Base-by-base conservation (phyloP, 495 filamentous ascomycete species). In the Penicillium coffeae region DNA sequence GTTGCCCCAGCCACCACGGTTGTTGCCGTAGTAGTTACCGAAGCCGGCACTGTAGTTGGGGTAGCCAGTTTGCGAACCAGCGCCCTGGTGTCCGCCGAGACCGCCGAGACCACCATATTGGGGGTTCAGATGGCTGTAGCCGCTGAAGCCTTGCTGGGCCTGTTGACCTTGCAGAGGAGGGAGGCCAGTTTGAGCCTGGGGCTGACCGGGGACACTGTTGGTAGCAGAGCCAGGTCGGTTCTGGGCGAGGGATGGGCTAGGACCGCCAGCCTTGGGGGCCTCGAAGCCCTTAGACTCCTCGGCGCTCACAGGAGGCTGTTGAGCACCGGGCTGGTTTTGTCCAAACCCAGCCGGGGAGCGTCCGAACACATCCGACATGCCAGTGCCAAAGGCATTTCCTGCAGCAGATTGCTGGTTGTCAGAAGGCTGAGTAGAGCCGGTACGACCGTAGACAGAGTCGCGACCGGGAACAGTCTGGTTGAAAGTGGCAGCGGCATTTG, bases 221-320 rank as follows among this genome's bases (percentile, higher is more conserved):
- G 86, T 84, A 12, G 90, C 89, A 25, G 90, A 95, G 15, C 88
- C 89, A 13, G 90, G 90, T 47, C 90, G 86, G 58, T 75, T 75
- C 58, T 88, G 86, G 21, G 81, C 83, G 21, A 95, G 79, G 6
- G 89, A 89, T 21, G 90, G 90, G 67, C 89, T 94, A 2, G 90
- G 90, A 5, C 88, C 89, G 35, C 78, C 77, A 27, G 82, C 71
- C 58, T 94, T 93, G 45, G 83, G 72, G 21, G 88, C 85, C 32
- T 85, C 85, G 52, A 80, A 89, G 14, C 82, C 80, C 75, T 95
- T 95, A 60, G 91, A 69, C 56, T 95, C 89, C 42, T 84, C 83
- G 32, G 65, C 65, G 8, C 76, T 75, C 40, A 78, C 81, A 21
- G 76, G 73, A 42, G 80, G 76, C 52, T 85, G 84, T 47, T 83